Conservation (phyloP, 2,329 filamentous ascomycete species). For the Dryadomyces quercus-mongolicae region DNA sequence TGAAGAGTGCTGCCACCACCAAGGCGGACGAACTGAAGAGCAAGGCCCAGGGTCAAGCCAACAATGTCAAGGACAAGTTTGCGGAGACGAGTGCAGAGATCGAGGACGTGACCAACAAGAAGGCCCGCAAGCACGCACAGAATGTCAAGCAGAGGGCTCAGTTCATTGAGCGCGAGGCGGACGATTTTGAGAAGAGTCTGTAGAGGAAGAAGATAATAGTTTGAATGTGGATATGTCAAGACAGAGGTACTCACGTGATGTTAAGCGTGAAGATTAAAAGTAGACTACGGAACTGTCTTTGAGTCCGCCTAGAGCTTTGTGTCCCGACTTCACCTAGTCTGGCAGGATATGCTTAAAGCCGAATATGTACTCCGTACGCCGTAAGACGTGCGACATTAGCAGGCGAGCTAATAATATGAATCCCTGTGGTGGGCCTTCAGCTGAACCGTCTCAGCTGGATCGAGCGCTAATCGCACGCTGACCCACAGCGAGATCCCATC, state of each 20-base stretch:
- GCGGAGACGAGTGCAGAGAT: slow-evolving; percentile 15
- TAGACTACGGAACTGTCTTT: too few relatives aligned
- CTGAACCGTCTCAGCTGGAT: not conserved
- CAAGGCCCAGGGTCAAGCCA: slow-evolving; percentile 25
- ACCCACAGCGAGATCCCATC: not conserved
- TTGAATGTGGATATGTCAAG: too few relatives aligned
- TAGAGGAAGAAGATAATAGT: not conserved
- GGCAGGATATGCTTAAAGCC: too few relatives aligned
- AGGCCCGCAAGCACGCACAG: slow-evolving; percentile 26
- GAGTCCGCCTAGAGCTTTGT: too few relatives aligned
- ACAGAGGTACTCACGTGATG: too few relatives aligned
- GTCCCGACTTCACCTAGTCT: too few relatives aligned
- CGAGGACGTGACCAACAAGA: slow-evolving; percentile 21
- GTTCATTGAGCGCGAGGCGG: not conserved
- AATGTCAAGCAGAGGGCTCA: slow-evolving; percentile 19
- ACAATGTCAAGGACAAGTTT: too few relatives aligned
- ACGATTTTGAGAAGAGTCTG: not conserved
- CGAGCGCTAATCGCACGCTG: not conserved
- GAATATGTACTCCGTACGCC: too few relatives aligned
- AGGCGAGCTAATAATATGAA: not conserved
- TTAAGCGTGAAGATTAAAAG: too few relatives aligned
- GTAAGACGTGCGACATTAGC: not conserved
- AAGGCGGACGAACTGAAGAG: slow-evolving; percentile 15
- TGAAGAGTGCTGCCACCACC: slow-evolving; percentile 2
- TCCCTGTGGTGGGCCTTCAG: not conserved